phyloP scores from a whole-genome alignment of 169 alveolate genomes.

The Miamiensis avidus region DNA sequence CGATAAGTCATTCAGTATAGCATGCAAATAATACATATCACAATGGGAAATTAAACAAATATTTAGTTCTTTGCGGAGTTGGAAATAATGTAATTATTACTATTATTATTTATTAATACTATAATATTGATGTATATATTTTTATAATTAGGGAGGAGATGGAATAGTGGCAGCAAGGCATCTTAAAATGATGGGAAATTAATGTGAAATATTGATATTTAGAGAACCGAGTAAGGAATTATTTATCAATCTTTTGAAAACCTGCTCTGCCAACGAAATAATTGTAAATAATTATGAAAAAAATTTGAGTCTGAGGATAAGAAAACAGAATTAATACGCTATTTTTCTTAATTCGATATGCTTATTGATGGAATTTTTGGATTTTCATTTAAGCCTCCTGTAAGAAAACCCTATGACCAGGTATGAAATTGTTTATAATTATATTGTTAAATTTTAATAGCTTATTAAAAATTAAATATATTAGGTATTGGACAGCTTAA shows the following conservation, averaged over 20 bases:
- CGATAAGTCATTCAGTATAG: conserved; percentile 77
- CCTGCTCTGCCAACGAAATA: conserved; percentile 27
- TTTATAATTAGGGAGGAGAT: conserved; percentile 54
- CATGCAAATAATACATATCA: conserved; percentile 56
- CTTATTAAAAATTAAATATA: background rate
- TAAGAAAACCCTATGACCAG: conserved; percentile 84
- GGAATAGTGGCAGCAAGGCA: conserved; percentile 42
- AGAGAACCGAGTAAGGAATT: conserved; percentile 34
- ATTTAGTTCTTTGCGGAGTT: conserved; percentile 87
- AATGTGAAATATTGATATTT: conserved; percentile 16
- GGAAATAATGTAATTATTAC: conserved; percentile 83
- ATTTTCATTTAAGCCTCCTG: conserved; percentile 88
- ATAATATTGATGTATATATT: conserved; percentile 64
- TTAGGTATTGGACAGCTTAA: conserved; percentile 55
- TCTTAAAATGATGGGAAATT: conserved; percentile 37
- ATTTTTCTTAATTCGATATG: conserved; percentile 66
- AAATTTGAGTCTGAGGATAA: conserved; percentile 43
- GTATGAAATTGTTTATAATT: background rate
- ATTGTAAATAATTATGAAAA: conserved; percentile 54
- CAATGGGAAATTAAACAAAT: conserved; percentile 41
- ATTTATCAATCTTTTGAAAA: conserved; percentile 24
- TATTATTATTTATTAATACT: conserved; percentile 74
- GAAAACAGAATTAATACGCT: conserved; percentile 20
- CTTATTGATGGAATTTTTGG: conserved; percentile 91
- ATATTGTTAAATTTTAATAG: conserved; percentile 5